Base-by-base conservation (phyloP, 129 eudicot genomes). In the Helichrysum umbraculigerum region DNA sequence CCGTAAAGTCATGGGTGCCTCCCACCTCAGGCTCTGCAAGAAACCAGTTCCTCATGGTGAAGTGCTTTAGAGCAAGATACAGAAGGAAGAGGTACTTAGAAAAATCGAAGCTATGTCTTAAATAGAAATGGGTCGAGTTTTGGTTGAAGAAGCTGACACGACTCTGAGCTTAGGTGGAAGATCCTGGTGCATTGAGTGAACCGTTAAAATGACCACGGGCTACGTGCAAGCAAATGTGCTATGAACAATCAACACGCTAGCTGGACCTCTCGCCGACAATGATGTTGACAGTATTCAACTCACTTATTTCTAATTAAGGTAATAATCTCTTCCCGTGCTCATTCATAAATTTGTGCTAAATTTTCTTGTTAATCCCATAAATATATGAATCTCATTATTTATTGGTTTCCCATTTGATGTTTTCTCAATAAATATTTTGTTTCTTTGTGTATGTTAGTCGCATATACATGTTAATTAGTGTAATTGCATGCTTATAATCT, bases 31-130 rank as follows among this genome's bases (percentile, higher is more conserved):
- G 71, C 75, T 81, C 90, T 47, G 54, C 78, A 33, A 32, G 71
- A 63, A 78, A 78, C 58, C 78, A 8, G 79, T 88, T 85, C 74
- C 89, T 88, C 95, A 88, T 91, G 78, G 69, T 81, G 44, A 68
- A 80, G 22, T 57, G 17, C 52, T 33, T 60, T 14, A 73, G 74
- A 63, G 70, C 19, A 35, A 50, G 30, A 21, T 66, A 65, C 63
- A 50, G 66, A 72, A 68, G 30, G n/a, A 34, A 9, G 25, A 16
- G 60, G 81, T 73, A 39, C 68, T 63, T 17, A 7, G 61, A 52
- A 50, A 80, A 54, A 71, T 76, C 72, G 56, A 59, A 64, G 71
- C 37, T 60, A 68, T 73, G 83, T 84, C 72, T 87, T 85, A 84
- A 60, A 84, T 81, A 91, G 85, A 69, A 76, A 68, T 9, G 30